Conservation (phyloP, 495 filamentous ascomycete species). For the Trichoderma asperelloides region DNA sequence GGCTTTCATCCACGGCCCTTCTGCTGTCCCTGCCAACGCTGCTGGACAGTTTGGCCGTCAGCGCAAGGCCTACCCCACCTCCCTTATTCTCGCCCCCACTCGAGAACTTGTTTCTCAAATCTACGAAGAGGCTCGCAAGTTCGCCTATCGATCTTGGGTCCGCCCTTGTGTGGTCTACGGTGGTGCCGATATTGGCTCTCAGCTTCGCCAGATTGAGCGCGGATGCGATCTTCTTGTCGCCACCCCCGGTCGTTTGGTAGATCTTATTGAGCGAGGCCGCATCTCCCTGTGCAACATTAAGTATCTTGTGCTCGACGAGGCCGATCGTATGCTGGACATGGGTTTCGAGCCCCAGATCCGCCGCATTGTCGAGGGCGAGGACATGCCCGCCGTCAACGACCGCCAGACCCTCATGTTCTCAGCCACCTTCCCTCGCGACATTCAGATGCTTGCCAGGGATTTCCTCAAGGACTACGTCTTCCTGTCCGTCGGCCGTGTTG, state of each 20-base stretch:
- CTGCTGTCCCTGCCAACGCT: constrained; percentile 49
- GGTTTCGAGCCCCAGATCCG: constrained; percentile 99
- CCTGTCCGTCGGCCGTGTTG: constrained; percentile 96
- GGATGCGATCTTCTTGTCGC: constrained; percentile 96
- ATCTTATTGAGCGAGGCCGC: constrained; percentile 95
- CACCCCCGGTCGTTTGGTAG: constrained; percentile 92
- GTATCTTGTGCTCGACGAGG: constrained; percentile 97
- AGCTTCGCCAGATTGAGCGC: constrained; percentile 94
- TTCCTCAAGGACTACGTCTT: constrained; percentile 99
- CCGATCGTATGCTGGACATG: constrained; percentile 99
- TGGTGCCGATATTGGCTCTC: constrained; percentile 94
- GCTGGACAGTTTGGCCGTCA: constrained; percentile 66
- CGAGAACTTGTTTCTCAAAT: constrained; percentile 98
- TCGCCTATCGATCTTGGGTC: constrained; percentile 97
- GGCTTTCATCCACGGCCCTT: constrained; percentile 82
- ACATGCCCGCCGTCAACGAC: constrained; percentile 78
- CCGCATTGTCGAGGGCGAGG: constrained; percentile 93
- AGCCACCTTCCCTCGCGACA: constrained; percentile 96
- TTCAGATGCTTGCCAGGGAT: constrained; percentile 96
- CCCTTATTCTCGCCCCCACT: constrained; percentile 89
- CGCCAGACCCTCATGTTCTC: constrained; percentile 99
- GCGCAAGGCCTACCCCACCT: constrained; percentile 93
- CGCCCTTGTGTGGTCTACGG: constrained; percentile 97
- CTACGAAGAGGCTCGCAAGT: constrained; percentile 95
- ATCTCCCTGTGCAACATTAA: constrained; percentile 96